Base-by-base conservation (phyloP, 2,329 filamentous ascomycete species). In the Claviceps maximensis region DNA sequence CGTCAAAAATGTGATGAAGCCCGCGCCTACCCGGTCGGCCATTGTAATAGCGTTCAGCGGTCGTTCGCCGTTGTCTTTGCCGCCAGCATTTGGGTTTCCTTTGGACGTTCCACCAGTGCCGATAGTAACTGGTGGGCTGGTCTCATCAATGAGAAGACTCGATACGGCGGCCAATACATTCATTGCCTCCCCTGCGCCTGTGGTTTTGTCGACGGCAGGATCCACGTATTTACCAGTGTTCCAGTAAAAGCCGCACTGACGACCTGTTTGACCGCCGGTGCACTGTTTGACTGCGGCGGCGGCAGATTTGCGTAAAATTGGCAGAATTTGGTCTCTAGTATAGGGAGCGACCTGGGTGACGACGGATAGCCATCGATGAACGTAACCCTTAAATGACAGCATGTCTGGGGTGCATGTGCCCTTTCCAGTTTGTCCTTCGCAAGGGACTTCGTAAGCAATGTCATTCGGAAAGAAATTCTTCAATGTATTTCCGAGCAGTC, bases 301-400 rank as follows among this genome's bases (percentile, higher is more conserved):
- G 6, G 83, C 72, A 1, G 83, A 84, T 1, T 69, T 74, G 53
- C 71, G 69, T 7, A 89, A 71, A 33, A 79, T 74, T 0, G 80
- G 75, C 53, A 78, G 67, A 58, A 89, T 81, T 17, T 63, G 69
- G 1, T 74, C 67, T 42, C 67, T 67, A 1, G 78, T 81, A 47
- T 74, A 75, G 0, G 85, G 84, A 0, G 80, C 82, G n/a, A 87
- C 53, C 58, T 83, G 74, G 2, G 79, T 76, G 1, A 78, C 74
- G 23, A 76, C 73, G 4, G 78, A 73, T 58, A 88, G 71, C 80
- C 83, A 86, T 42, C 82, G 77, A 58, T 81, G 75, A 19, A 87
- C 71, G 54, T 83, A 82, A 41, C 83, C 84, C 67, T 87, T 87
- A 76, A 85, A 89, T 1, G 80, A 79, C 55, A 79, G 67, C 73